Conservation (phyloP, 768 basidiomycete species). For the Pleurotus tuoliensis region DNA sequence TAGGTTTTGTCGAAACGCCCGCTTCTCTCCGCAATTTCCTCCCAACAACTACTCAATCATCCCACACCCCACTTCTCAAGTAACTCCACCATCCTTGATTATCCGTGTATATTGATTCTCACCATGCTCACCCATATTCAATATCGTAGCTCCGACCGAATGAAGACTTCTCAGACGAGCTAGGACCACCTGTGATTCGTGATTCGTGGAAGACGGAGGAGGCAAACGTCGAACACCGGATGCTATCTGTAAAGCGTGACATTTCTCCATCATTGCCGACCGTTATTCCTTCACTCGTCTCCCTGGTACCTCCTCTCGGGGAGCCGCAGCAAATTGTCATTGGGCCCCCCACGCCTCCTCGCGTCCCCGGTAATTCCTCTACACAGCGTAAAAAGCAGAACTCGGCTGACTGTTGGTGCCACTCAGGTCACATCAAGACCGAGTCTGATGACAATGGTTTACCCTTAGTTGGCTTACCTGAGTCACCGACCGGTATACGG, state of each 20-base stretch:
- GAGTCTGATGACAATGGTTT: constrained; percentile 4
- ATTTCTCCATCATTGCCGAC: neutral
- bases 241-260: neutral
- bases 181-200: constrained; percentile 59
- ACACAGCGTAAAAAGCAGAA: too few species aligned
- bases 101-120: neutral
- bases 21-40: neutral
- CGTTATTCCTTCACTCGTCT: neutral
- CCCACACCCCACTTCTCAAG: constrained; percentile 1
- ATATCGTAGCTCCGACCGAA: constrained; percentile 54
- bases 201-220: constrained; percentile 55
- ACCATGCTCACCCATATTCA: neutral
- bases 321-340: neutral
- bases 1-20: constrained; percentile 21
- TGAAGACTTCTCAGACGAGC: constrained; percentile 54
- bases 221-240: neutral
- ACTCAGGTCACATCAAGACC: neutral
- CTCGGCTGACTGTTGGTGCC: neutral
- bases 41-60: neutral
- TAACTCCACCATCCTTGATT: neutral
- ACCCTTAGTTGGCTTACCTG: neutral
- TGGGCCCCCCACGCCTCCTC: neutral
- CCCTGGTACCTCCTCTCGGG: neutral
- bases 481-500: neutral
- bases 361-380: neutral